Evolutionary conservation across 179 eudicot species (phyloP).

Genomic region (Camellia oleifera): DNA sequence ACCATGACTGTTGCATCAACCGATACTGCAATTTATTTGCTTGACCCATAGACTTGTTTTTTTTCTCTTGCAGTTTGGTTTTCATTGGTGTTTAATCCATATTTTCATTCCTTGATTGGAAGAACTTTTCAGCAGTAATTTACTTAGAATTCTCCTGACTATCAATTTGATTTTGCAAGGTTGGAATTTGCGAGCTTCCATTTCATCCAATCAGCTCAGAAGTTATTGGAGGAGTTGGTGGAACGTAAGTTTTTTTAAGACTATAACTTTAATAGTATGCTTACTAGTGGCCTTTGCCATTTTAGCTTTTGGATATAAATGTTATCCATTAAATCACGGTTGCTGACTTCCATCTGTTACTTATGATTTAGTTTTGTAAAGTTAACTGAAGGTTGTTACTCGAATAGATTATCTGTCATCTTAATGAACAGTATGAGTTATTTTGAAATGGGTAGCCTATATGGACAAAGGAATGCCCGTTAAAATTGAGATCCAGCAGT

Average conservation of each 20-base stretch:
- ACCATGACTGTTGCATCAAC: too few species aligned
- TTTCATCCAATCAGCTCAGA: conserved; percentile 97
- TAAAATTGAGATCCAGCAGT: not conserved
- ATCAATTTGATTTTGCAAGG: conserved; percentile 39
- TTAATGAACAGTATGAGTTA: not conserved
- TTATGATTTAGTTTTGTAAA: not conserved
- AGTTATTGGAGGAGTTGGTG: conserved; percentile 92
- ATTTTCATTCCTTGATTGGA: too few species aligned
- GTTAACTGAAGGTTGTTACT: not conserved
- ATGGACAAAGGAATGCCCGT: not conserved
- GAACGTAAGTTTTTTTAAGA: conserved; percentile 64
- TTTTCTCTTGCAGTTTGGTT: too few species aligned
- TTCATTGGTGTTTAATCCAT: not conserved
- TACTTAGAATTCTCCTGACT: not conserved
- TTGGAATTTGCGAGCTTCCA: conserved; percentile 98
- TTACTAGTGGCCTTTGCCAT: too few species aligned
- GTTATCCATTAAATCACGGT: not conserved
- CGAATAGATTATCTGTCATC: not conserved
- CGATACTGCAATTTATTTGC: not conserved
- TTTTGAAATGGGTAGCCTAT: too few species aligned
- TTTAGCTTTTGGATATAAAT: not conserved
- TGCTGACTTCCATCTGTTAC: not conserved
- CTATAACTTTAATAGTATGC: not conserved
- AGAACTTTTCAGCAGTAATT: not conserved
- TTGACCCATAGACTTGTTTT: not conserved